Percentiles rank a stretch among this genome's conserved stretches.
These are phyloP conservation scores for Cordia subcordata DNA, from an alignment of 257 asterid species.

Conservation along the genomic window DNA sequence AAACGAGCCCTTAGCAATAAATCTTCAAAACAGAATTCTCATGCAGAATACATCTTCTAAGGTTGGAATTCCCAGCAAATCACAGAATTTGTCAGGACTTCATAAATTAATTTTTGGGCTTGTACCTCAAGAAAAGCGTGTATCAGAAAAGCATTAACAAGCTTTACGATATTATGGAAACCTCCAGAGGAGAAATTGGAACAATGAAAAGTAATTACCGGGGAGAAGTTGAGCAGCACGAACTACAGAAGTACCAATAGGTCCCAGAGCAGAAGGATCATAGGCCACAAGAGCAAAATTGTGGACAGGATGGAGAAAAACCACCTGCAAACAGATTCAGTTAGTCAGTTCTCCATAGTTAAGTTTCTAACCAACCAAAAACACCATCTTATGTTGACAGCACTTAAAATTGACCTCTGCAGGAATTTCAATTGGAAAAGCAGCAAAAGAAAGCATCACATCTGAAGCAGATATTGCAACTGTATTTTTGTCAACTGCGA, in stretches of 20 bases:
- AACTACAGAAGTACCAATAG: slow-evolving; percentile 72
- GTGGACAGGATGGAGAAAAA: slow-evolving; percentile 97
- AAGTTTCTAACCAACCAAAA: background rate
- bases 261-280: slow-evolving; percentile 82
- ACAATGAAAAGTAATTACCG: slow-evolving; percentile 39
- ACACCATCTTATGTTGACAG: slow-evolving; percentile 13
- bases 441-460: slow-evolving; percentile 98
- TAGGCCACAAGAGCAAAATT: slow-evolving; percentile 96
- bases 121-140: no score
- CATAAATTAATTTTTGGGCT: no score
- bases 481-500: slow-evolving; percentile 94
- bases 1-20: no score
- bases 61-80: no score
- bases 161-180: background rate
- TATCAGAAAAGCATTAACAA: no score
- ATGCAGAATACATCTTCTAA: no score
- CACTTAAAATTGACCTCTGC: slow-evolving; percentile 69
- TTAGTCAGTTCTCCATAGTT: slow-evolving; percentile 3
- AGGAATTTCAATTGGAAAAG: slow-evolving; percentile 96
- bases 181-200: background rate
- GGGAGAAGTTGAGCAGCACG: slow-evolving; percentile 98
- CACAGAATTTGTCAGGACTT: no score
- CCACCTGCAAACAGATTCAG: slow-evolving; percentile 50
- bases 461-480: slow-evolving; percentile 96
- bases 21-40: no score